Evolutionary conservation across 805 yeast genomes (phyloP), one percentile per base, ranked within the genome.

Genomic region (Candida nonsorbophila): DNA sequence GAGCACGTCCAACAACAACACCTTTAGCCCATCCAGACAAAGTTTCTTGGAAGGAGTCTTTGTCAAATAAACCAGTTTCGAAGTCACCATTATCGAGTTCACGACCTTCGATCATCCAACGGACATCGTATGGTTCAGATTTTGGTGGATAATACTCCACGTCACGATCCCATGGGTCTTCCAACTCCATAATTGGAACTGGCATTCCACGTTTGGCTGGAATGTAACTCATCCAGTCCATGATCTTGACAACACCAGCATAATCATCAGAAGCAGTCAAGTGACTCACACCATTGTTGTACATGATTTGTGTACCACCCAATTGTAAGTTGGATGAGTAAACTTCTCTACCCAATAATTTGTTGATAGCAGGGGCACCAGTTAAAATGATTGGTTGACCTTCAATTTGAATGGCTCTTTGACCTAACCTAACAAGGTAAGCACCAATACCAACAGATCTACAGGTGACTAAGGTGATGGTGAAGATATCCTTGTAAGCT

Each of bases 391-490:
- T 86, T 32, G 99, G 98, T 65, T 92, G 97, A 24, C 98, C 98
- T 60, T 92, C 97, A 48, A 92, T 84, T 68, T 92, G 99, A 49
- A 92, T 88, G 24, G 97, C 94, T 72, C 99, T 83, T 72, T 92
- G 97, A 51, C 99, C 99, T 44, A 92, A 74, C 64, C 99, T 83
- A 23, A 92, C 98, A 55, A 92, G 72, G 56, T 92, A 92, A 25
- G 99, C 99, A 70, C 99, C 99, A 58, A 92, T 92, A 80, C 99
- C 99, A 50, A 92, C 99, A 29, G 97, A 88, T 73, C 99, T 81
- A 69, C 97, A 88, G n/a, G 98, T 92, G 32, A 92, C 98, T 58
- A 92, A 72, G n/a, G 98, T 90, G 36, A 88, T 77, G 13, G 99
- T 92, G 70, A 92, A 92, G 40, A 92, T 92, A 54, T 92, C 99